Percentiles rank a stretch among this genome's conserved stretches.
Evolutionary conservation across 2,329 filamentous ascomycete genomes (phyloP).

Genomic region (Ophiocordyceps camponoti-saundersi): DNA sequence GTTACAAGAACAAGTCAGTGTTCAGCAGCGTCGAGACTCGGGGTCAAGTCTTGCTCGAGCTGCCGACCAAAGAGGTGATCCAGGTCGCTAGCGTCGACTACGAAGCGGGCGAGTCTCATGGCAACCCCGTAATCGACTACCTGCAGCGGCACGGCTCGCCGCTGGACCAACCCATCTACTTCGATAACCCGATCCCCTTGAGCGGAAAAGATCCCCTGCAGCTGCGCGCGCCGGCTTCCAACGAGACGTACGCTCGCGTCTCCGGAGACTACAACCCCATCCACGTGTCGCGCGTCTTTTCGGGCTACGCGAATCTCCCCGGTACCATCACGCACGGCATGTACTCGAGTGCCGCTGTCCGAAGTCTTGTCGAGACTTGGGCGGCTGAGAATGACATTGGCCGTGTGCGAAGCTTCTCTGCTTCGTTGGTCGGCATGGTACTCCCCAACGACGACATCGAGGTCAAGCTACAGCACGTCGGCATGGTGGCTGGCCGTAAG

Average conservation of each 20-base stretch:
- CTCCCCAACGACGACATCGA: constrained; percentile 89
- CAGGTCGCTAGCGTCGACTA: constrained; percentile 97
- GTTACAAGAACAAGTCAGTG: constrained; percentile 87
- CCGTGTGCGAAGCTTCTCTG: constrained; percentile 93
- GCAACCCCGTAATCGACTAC: constrained; percentile 95
- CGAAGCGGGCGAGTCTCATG: constrained; percentile 75
- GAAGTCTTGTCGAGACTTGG: constrained; percentile 95
- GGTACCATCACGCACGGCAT: constrained; percentile 98
- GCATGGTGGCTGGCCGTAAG: constrained; percentile 96
- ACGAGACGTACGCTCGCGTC: constrained; percentile 94
- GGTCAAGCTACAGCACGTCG: constrained; percentile 88
- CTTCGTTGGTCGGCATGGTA: constrained; percentile 95
- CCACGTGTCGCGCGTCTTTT: constrained; percentile 93
- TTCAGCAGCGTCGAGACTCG: constrained; percentile 86
- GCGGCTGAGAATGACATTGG: constrained; percentile 97
- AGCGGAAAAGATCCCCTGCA: constrained; percentile 81
- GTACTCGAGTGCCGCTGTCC: constrained; percentile 95
- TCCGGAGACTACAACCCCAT: constrained; percentile 99
- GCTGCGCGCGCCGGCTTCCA: constrained; percentile 82
- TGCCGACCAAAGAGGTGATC: constrained; percentile 93
- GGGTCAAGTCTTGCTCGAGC: constrained; percentile 81
- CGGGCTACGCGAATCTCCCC: constrained; percentile 84
- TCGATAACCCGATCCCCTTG: constrained; percentile 92
- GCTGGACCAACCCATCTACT: constrained; percentile 90
- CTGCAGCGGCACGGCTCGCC: constrained; percentile 78